Base-by-base conservation (phyloP, 73 alveolate genomes). In the Uronychia binucleata region DNA sequence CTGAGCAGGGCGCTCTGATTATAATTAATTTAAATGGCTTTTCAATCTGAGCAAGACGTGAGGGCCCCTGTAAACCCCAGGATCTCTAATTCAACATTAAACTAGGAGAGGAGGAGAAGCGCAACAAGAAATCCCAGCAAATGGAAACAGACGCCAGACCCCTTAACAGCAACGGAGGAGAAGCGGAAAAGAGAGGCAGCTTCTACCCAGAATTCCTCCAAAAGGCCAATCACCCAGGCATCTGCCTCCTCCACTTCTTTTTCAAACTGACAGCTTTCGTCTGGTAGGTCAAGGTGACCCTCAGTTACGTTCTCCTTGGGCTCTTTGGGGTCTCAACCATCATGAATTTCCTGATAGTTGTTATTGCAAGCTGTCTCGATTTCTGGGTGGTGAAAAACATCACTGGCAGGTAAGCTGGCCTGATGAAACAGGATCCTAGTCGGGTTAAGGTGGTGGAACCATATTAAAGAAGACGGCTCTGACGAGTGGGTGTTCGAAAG, bases 401-500 rank as follows among this genome's bases (percentile, higher is more conserved):
- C 75, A 85, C 95, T 0, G 95, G 95, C 0, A 46, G 67, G 67
- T 46, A 46, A 11, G 67, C n/a, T n/a, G 19, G 19, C 67, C 5
- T 46, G 19, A 11, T 46, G 67, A 46, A 46, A 46, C 19, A 90
- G 95, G 84, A 93, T 91, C 82, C 80, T 94, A 19, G 98, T 94
- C 30, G 98, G 98, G 31, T 88, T 94, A 58, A 91, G 98, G 84
- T 94, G 96, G 97, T 92, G 95, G 95, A 88, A 85, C 75, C 76
- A 84, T 57, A 85, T 92, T 33, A 84, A 79, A 77, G 98, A 94
- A 34, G 98, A 94, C 80, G 98, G 98, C 25, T 77, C 92, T 29
- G 98, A 94, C 85, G 96, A 91, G 33, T 94, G 98, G 98, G 59
- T 87, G n/a, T 94, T 82, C 78, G 98, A 94, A 77, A 86, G 92